Evolutionary conservation across 139 green algal species (phyloP).

Genomic region (Volvox reticuliferus): DNA sequence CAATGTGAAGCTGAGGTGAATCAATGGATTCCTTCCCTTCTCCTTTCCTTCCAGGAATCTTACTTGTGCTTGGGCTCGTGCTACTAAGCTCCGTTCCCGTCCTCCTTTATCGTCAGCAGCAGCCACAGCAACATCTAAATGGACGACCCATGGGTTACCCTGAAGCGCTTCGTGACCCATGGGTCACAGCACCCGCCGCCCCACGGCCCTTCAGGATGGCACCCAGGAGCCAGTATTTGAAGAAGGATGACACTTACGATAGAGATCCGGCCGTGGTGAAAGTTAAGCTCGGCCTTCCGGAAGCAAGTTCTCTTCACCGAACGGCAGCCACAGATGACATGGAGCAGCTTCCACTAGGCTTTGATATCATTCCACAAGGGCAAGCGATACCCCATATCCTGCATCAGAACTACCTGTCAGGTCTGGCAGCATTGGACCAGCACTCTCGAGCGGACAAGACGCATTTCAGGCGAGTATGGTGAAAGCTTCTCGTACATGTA

Average conservation of each 20-base stretch:
- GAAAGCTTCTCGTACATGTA: too few species aligned
- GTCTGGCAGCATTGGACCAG: neutral
- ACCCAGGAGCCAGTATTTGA: too few species aligned
- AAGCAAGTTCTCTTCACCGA: too few species aligned
- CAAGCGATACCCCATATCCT: conserved; percentile 31
- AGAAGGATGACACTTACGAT: too few species aligned
- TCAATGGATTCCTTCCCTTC: neutral
- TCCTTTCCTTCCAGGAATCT: neutral
- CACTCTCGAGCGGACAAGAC: neutral
- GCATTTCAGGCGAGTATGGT: conserved; percentile 20
- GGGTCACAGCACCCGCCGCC: neutral
- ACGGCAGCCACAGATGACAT: too few species aligned
- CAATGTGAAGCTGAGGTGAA: neutral
- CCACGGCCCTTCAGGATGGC: too few species aligned
- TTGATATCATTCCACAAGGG: too few species aligned
- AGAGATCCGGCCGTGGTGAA: too few species aligned
- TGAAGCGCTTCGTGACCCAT: neutral
- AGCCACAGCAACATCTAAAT: neutral
- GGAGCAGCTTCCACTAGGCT: too few species aligned
- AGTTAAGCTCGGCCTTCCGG: too few species aligned
- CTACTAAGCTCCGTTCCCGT: neutral
- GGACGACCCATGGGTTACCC: neutral
- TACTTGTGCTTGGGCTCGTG: conserved; percentile 8
- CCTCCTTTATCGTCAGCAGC: neutral
- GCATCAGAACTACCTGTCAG: conserved; percentile 57